These are phyloP conservation scores for Pestalotiopsis sp. DNA, from an alignment of 2,329 filamentous ascomycete genomes.

Conservation along the genomic window DNA sequence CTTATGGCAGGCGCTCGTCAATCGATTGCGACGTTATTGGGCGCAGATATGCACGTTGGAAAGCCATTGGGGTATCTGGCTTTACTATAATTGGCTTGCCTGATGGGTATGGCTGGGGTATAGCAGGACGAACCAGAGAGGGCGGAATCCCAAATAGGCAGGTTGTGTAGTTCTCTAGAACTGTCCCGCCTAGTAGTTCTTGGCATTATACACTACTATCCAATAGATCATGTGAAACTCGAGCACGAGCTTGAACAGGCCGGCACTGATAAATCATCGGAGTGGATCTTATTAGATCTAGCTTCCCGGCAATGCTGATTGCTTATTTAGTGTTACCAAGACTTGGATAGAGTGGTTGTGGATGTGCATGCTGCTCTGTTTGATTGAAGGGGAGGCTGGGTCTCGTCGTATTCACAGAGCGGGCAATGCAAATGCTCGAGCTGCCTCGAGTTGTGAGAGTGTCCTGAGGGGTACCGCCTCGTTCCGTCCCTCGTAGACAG, in stretches of 20 bases:
- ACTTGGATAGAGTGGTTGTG: background rate
- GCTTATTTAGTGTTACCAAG: background rate
- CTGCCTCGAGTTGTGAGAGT: too few species aligned
- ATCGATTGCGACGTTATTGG: background rate
- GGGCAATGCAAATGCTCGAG: too few species aligned
- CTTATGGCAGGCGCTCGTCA: constrained; percentile 8
- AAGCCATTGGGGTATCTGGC: background rate
- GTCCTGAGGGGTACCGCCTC: too few species aligned
- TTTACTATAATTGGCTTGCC: background rate
- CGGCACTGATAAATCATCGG: background rate
- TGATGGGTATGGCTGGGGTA: too few species aligned
- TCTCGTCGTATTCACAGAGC: too few species aligned
- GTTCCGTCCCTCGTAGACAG: background rate
- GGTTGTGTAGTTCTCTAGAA: background rate
- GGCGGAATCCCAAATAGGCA: constrained; percentile 5
- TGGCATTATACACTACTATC: background rate
- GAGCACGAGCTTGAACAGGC: background rate
- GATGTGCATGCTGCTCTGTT: too few species aligned
- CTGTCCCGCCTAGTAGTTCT: background rate
- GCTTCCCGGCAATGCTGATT: background rate
- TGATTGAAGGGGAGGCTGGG: too few species aligned
- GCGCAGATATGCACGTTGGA: background rate
- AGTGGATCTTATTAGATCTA: background rate
- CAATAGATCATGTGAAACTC: background rate
- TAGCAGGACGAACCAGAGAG: too few species aligned